Base-by-base conservation (phyloP, 2,329 filamentous ascomycete species). In the Arthrinium phaeospermum region DNA sequence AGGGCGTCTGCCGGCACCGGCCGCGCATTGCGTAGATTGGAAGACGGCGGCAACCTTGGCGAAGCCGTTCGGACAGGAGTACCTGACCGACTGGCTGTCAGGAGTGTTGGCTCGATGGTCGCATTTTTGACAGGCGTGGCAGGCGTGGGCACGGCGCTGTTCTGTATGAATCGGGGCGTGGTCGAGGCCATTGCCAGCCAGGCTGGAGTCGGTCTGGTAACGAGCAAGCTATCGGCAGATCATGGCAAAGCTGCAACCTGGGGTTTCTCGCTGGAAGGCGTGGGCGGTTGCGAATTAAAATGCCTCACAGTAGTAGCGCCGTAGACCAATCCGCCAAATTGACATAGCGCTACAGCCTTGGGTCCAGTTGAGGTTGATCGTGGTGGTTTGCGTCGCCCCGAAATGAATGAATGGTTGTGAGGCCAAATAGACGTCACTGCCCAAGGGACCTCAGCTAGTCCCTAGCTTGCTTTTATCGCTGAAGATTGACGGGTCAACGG, bases 1-100 rank as follows among this genome's bases (percentile, higher is more conserved):
- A 91, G 87, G 69, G 89, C 86, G 81, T 89, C 89, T 72, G 81
- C 74, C 41, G 82, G 75, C 10, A 77, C 72, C 69, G 81, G 77
- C 71, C 83, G 83, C 45, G 70, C 73, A 72, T 72, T 67, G 73
- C 75, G 79, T 71, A 73, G 12, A 64, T 37, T n/a, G 34, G 57
- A 41, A 64, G 57, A 22, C 19, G 57, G 57, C n/a, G 57, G 57
- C 13, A 37, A 34, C 57, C 83, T 92, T 92, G 64, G 89, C 87
- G 16, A 93, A 84, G 68, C 93, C 82, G 78, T 95, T 41, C 57
- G 57, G n/a, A 34, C 57, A 22, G 57, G 57, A 41, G 57, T 64
- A 30, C 57, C n/a, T 24, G 57, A 24, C 34, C 34, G 57, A 34
- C 19, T 64, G 34, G 57, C 19, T 41, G 34, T 22, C 57, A 64